These are phyloP conservation scores for Didymella segeticola DNA, from an alignment of 2,329 filamentous ascomycete species.

Conservation along the genomic window DNA sequence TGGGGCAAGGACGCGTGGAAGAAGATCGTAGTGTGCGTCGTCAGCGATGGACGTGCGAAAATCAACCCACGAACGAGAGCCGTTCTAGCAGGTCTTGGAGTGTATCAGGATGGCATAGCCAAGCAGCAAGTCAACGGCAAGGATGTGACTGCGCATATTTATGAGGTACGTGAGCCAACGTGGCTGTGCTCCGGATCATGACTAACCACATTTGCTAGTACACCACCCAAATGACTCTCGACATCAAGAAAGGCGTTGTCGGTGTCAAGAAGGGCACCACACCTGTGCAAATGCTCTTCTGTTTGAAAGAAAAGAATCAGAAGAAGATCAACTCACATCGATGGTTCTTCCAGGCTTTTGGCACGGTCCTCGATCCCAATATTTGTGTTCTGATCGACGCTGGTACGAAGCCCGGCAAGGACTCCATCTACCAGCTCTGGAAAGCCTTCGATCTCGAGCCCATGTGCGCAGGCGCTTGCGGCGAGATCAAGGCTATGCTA, in stretches of 20 bases:
- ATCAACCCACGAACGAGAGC: constrained; percentile 93
- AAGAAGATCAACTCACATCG: constrained; percentile 99
- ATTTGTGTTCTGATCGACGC: constrained; percentile 97
- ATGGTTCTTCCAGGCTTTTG: constrained; percentile 99
- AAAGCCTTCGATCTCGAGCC: constrained; percentile 98
- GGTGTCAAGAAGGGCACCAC: constrained; percentile 81
- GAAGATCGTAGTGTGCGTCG: constrained; percentile 98
- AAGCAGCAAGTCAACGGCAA: constrained; percentile 98
- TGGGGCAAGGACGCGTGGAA: constrained; percentile 99
- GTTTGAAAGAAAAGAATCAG: constrained; percentile 98
- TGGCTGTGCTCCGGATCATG: constrained; percentile 7
- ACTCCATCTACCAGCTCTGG: constrained; percentile 98
- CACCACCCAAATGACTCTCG: constrained; percentile 83
- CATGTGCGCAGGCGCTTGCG: constrained; percentile 96
- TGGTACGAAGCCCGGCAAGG: constrained; percentile 90
- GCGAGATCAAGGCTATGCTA: constrained; percentile 99
- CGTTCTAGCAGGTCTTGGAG: constrained; percentile 88
- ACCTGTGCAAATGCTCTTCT: constrained; percentile 96
- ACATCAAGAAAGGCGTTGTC: constrained; percentile 89
- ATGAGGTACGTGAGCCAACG: constrained; percentile 59
- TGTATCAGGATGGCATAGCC: constrained; percentile 97
- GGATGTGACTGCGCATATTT: constrained; percentile 96
- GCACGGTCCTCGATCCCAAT: constrained; percentile 88
- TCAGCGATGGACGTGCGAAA: constrained; percentile 95
- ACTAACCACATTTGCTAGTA: constrained; percentile 57